Percentiles rank a stretch among this genome's conserved stretches.
These are phyloP conservation scores for Antitrichia curtipendula DNA, from an alignment of 225 moss, liverwort and hornwort genomes.

Conservation along the genomic window DNA sequence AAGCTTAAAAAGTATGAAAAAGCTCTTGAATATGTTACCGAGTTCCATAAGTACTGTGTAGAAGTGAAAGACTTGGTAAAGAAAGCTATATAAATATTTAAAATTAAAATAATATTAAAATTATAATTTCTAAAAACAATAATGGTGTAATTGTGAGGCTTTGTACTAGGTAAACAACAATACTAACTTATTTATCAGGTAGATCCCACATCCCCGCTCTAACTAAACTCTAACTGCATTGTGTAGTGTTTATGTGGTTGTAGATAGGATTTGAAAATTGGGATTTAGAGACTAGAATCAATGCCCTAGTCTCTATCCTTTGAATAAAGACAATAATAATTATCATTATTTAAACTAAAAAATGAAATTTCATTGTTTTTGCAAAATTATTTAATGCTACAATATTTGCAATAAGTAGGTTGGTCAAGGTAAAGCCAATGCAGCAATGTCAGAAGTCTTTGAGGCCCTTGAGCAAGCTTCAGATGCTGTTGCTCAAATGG, in stretches of 20 bases:
- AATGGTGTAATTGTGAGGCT: no score
- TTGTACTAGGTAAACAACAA: no score
- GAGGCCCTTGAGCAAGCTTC: slow-evolving; percentile 1
- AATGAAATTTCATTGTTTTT: background rate
- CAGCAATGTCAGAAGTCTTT: slow-evolving; percentile 15
- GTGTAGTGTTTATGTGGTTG: no score
- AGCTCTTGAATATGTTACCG: slow-evolving; percentile 2
- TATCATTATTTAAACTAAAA: background rate
- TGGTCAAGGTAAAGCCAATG: slow-evolving; percentile 37
- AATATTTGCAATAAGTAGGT: background rate
- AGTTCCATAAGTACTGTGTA: slow-evolving; percentile 18
- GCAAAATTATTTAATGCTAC: background rate
- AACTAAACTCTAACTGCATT: no score
- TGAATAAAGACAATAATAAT: no score
- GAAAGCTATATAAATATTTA: background rate
- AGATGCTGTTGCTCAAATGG: slow-evolving; percentile 1
- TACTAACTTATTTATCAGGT: no score
- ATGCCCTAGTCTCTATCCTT: no score
- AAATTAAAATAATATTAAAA: no score
- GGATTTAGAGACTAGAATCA: no score
- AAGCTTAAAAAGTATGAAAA: background rate
- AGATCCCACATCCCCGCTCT: no score
- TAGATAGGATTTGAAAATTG: no score
- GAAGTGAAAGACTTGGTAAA: slow-evolving; percentile 5
- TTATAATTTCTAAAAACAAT: no score